phyloP scores from a whole-genome alignment of 1,284 basidiomycete genomes.

The Trichosporon inkin region DNA sequence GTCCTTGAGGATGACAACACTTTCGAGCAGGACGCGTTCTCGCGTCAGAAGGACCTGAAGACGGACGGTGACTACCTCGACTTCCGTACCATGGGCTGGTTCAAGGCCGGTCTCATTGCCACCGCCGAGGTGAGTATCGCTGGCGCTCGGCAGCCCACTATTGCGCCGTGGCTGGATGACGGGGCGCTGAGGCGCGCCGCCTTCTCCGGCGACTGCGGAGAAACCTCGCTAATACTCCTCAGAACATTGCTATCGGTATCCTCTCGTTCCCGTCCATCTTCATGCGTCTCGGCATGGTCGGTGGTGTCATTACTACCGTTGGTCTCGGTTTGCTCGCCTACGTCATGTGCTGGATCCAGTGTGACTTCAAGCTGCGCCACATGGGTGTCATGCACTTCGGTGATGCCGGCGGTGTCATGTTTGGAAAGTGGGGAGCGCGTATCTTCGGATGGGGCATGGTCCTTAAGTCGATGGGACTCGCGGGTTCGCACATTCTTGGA shows the following conservation, averaged over 20 bases:
- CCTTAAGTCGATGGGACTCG: constrained; percentile 36
- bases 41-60: constrained; percentile 28
- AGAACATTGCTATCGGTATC: constrained; percentile 43
- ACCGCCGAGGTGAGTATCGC: constrained; percentile 37
- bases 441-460: constrained; percentile 31
- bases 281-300: constrained; percentile 40
- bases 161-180: neutral
- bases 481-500: constrained; percentile 42
- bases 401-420: constrained; percentile 43
- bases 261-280: constrained; percentile 45
- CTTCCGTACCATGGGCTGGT: constrained; percentile 45
- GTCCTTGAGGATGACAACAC: constrained; percentile 13
- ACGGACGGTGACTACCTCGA: constrained; percentile 37
- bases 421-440: constrained; percentile 37
- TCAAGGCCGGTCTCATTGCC: constrained; percentile 39
- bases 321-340: constrained; percentile 36
- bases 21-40: constrained; percentile 36
- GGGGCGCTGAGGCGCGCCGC: neutral
- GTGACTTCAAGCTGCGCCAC: constrained; percentile 45
- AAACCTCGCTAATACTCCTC: neutral
- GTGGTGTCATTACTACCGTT: constrained; percentile 38
- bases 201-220: neutral
- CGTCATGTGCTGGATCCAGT: constrained; percentile 41
- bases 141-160: neutral
- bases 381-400: constrained; percentile 45